A percentile compares a stretch with the other conserved stretches of the same genome.
Conservation (phyloP, 2,329 filamentous ascomycete species). For the Dryadomyces sulphureus region DNA sequence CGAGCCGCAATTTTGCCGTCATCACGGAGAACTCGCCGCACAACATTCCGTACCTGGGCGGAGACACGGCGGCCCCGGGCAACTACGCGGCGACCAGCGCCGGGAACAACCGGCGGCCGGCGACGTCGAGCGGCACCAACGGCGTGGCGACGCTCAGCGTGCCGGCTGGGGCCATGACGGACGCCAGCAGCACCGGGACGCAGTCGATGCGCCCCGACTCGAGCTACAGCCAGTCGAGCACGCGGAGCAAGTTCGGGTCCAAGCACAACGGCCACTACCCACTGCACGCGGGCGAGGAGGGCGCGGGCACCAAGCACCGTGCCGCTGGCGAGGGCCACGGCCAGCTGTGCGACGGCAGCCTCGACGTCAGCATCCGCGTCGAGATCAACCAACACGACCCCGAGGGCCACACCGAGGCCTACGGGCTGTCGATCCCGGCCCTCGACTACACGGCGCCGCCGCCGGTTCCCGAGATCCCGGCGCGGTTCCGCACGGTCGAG, state of each 20-base stretch:
- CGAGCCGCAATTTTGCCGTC: conserved; percentile 85
- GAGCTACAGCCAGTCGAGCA: conserved; percentile 8
- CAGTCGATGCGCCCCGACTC: conserved; percentile 8
- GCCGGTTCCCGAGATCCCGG: conserved; percentile 8
- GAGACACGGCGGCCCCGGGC: neutral
- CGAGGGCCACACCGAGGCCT: conserved; percentile 64
- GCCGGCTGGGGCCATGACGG: neutral
- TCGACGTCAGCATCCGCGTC: conserved; percentile 76
- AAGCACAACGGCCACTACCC: conserved; percentile 47
- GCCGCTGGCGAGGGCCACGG: conserved; percentile 49
- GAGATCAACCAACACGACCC: conserved; percentile 77
- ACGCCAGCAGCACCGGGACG: neutral
- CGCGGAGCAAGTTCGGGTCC: conserved; percentile 2
- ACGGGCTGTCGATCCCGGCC: conserved; percentile 73
- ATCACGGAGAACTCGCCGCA: conserved; percentile 74
- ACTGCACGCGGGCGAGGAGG: conserved; percentile 62
- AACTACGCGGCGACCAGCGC: neutral
- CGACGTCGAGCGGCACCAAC: neutral
- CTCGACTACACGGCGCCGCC: conserved; percentile 24
- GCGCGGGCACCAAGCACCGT: conserved; percentile 63
- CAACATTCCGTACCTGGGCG: conserved; percentile 14
- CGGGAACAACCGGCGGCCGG: neutral
- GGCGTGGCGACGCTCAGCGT: neutral
- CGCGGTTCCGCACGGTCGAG: conserved; percentile 5
- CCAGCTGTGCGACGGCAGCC: conserved; percentile 38